These are phyloP conservation scores for Sherardia arvensis DNA, from an alignment of 257 asterid species.

Conservation along the genomic window DNA sequence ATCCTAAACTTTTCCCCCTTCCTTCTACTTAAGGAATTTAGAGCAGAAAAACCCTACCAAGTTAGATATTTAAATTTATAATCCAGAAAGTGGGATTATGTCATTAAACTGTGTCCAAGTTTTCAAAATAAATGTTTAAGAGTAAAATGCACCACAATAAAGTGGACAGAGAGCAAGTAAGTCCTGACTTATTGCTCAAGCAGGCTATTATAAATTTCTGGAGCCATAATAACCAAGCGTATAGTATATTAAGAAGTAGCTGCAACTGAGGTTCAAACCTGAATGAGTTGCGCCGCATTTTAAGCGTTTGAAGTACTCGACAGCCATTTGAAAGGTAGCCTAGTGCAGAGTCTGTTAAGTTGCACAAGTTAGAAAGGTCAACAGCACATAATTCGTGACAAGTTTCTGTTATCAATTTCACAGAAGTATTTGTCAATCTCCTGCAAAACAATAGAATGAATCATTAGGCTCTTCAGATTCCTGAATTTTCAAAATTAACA, in stretches of 20 bases:
- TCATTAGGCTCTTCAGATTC: neutral
- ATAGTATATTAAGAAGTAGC: neutral
- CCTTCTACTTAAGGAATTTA: neutral
- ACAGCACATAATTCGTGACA: conserved; percentile 53
- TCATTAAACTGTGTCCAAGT: neutral
- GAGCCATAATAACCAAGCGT: neutral
- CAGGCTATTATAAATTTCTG: neutral
- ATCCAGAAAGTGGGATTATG: neutral
- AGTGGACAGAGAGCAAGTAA: neutral
- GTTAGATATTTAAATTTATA: too few species aligned
- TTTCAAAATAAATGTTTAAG: neutral
- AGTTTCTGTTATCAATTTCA: conserved; percentile 46
- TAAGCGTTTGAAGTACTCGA: conserved; percentile 46
- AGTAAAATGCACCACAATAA: neutral
- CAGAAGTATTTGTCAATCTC: conserved; percentile 59
- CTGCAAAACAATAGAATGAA: conserved; percentile 29
- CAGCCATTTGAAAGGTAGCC: conserved; percentile 89
- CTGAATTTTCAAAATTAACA: neutral
- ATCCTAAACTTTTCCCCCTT: neutral
- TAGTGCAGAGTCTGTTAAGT: conserved; percentile 68
- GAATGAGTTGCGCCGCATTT: conserved; percentile 55
- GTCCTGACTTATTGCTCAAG: neutral
- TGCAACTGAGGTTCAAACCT: conserved; percentile 32
- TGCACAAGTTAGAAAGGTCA: conserved; percentile 54
- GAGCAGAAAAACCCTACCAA: neutral